Percentiles rank a stretch among this genome's conserved stretches.
These are phyloP conservation scores for Prosopis cineraria DNA, from an alignment of 306 rosid species.

Conservation along the genomic window DNA sequence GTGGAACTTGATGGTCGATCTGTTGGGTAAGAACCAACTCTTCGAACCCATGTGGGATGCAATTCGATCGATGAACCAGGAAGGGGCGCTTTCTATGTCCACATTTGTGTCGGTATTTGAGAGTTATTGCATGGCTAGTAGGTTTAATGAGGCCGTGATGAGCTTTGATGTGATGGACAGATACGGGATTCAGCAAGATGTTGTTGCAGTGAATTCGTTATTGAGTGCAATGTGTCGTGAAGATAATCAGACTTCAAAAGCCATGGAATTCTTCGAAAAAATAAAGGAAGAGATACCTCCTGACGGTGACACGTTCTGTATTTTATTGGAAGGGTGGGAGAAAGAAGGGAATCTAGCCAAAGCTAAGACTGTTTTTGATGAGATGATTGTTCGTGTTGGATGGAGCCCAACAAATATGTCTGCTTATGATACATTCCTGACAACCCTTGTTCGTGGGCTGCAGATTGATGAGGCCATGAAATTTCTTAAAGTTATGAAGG, in stretches of 20 bases:
- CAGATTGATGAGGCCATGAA: slow-evolving; percentile 47
- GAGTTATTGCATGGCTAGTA: slow-evolving; percentile 58
- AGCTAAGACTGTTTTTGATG: slow-evolving; percentile 55
- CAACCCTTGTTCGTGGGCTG: slow-evolving; percentile 44
- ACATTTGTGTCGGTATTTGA: slow-evolving; percentile 62
- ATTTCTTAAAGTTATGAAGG: slow-evolving; percentile 53
- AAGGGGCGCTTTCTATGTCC: slow-evolving; percentile 43
- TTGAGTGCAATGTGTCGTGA: slow-evolving; percentile 60
- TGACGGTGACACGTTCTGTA: slow-evolving; percentile 61
- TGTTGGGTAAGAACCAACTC: slow-evolving; percentile 62
- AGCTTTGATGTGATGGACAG: slow-evolving; percentile 70
- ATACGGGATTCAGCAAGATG: slow-evolving; percentile 53
- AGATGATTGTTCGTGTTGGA: slow-evolving; percentile 56
- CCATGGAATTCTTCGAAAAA: slow-evolving; percentile 49
- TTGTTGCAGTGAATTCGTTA: slow-evolving; percentile 60
- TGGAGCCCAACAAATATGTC: slow-evolving; percentile 52
- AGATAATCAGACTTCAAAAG: slow-evolving; percentile 45
- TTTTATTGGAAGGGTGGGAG: slow-evolving; percentile 70
- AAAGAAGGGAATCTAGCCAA: slow-evolving; percentile 56
- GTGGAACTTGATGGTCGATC: slow-evolving; percentile 74
- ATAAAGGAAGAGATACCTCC: slow-evolving; percentile 53
- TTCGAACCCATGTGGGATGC: slow-evolving; percentile 87
- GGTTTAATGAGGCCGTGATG: slow-evolving; percentile 60
- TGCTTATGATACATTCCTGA: slow-evolving; percentile 61
- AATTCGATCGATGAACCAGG: slow-evolving; percentile 66